Base-by-base conservation (phyloP, 2,329 filamentous ascomycete genomes). In the Exophiala aquamarina region DNA sequence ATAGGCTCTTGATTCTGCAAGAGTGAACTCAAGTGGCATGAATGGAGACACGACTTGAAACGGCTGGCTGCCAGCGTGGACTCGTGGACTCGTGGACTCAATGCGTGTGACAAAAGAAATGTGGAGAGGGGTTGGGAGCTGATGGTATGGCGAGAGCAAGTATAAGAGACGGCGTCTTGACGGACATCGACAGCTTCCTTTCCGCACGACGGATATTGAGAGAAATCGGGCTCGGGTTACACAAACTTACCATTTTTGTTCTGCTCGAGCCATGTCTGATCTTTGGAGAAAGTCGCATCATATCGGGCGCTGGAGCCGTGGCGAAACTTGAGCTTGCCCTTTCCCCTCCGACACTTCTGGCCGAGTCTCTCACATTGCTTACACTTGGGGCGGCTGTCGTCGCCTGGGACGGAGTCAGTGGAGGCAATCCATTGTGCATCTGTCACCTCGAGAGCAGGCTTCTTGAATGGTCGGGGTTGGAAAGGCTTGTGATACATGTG, bases 241-340 rank as follows among this genome's bases (percentile, higher is more conserved):
- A 55, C 49, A 41, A 28, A 54, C 57, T 52, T 56, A 59, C 57
- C 55, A 47, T 57, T 56, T 36, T 54, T 57, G 42, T 53, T 56
- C 32, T 56, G 56, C 40, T 53, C 50, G 29, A 59, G 42, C 57
- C 57, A 59, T 46, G 54, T 46, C 42, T 59, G 57, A 43, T 58
- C 48, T 44, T 56, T 58, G 37, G 55, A 37, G 40, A 59, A 59
- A 26, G 41, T 52, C 29, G 49, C 53, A 41, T 59, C 57, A 33
- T 58, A 59, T 43, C 52, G 54, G 13, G 55, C 53, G 39, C 51
- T 57, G 34, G 57, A 59, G n/a, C 57, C 57, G 28, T 54, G 47
- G 15, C 55, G 52, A 36, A 58, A 59, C 41, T 57, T 59, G 45
- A 56, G 45, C 37, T 52, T 56, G 36, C 53, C 51, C 29, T 54